A percentile compares a stretch with the other conserved stretches of the same genome.
Evolutionary conservation across 768 basidiomycete genomes (phyloP).

Genomic region (Auriscalpium orientale): DNA sequence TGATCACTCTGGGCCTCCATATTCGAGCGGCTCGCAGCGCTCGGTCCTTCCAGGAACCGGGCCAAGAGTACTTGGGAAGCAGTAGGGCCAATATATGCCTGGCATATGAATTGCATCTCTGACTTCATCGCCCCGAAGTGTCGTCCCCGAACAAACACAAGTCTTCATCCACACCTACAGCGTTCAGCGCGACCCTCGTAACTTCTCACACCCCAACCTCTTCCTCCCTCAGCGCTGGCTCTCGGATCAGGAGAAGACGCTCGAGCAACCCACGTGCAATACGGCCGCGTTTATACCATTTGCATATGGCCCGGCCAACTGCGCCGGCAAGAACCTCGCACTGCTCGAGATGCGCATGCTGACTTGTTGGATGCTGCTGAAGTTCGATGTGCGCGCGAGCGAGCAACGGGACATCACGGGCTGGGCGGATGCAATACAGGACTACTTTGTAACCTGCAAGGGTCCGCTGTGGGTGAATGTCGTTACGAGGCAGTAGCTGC

Average conservation of each 20-base stretch:
- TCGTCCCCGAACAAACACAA: not conserved
- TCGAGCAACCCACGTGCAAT: not conserved
- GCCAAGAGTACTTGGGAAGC: not conserved
- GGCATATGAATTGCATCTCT: not conserved
- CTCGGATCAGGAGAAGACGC: not conserved
- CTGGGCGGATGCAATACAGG: not conserved
- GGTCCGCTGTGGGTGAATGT: not conserved
- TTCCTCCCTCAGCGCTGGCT: slow-evolving; percentile 5
- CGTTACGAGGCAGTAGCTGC: not conserved
- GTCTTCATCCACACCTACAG: not conserved
- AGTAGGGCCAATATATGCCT: not conserved
- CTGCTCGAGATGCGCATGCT: slow-evolving; percentile 10
- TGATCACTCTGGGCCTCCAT: no score
- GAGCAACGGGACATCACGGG: not conserved
- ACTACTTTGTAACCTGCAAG: not conserved
- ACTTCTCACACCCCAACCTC: not conserved
- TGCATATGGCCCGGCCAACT: slow-evolving; percentile 15
- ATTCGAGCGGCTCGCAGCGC: slow-evolving; percentile 2
- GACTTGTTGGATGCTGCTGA: slow-evolving; percentile 3
- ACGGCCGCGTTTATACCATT: slow-evolving; percentile 12
- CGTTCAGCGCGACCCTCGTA: slow-evolving; percentile 1
- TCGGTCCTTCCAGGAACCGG: not conserved
- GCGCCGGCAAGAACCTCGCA: slow-evolving; percentile 17
- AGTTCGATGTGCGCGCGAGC: slow-evolving; percentile 5
- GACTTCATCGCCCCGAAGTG: not conserved